Conservation (phyloP, 164 flowering plant species). For the Liriodendron chinense region DNA sequence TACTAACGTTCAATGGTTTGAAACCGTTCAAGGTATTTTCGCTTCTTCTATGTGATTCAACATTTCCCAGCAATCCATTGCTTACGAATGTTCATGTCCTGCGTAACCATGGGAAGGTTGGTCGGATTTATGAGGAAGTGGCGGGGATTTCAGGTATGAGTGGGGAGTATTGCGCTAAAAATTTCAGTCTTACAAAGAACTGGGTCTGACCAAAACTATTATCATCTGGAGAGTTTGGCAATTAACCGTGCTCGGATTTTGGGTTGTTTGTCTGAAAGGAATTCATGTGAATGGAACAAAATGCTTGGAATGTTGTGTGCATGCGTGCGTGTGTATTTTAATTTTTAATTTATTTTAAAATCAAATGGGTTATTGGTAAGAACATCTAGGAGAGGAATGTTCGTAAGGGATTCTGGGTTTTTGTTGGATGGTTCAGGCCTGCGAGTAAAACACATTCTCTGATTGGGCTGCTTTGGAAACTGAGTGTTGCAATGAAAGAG, state of each 20-base stretch:
- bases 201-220: conserved; percentile 34
- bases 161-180: conserved; percentile 34
- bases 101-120: conserved; percentile 52
- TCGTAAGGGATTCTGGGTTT: conserved; percentile 37
- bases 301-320: conserved; percentile 20
- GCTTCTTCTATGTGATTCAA: conserved; percentile 45
- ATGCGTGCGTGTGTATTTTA: too few species aligned
- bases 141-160: conserved; percentile 40
- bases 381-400: conserved; percentile 32
- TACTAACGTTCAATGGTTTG: conserved; percentile 73
- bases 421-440: conserved; percentile 56
- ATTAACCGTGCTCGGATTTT: conserved; percentile 39
- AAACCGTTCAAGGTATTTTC: conserved; percentile 29
- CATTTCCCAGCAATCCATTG: conserved; percentile 53
- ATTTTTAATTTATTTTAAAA: conserved; percentile 30
- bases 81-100: conserved; percentile 48
- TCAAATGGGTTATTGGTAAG: conserved; percentile 30
- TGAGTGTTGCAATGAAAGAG: conserved; percentile 34
- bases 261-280: conserved; percentile 27
- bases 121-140: conserved; percentile 54
- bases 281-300: conserved; percentile 44
- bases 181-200: conserved; percentile 16
- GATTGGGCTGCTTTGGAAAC: conserved; percentile 43
- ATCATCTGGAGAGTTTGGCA: conserved; percentile 38
- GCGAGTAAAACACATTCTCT: conserved; percentile 21